Base-by-base conservation (phyloP, 75 land plant species). In the Cupressus sempervirens region DNA sequence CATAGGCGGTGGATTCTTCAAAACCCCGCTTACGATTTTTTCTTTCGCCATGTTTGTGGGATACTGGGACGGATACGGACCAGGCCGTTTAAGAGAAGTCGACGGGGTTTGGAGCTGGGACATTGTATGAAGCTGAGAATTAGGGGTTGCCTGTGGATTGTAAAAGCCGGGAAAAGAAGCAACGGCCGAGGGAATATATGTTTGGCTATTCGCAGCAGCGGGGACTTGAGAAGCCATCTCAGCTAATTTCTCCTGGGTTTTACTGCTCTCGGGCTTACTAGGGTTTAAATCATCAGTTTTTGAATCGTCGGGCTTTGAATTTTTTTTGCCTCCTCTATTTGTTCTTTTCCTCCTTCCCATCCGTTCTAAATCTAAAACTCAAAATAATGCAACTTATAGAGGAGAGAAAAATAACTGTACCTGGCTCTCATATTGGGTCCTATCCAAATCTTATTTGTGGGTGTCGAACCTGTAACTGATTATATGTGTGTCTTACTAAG, bases 111-210 rank as follows among this genome's bases (percentile, higher is more conserved):
- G 77, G 6, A 18, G 1, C 10, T 35, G 35, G 0, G 88, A 48
- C 1, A 52, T 83, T 26, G 86, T 79, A 83, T 88, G 83, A 18
- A 76, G 52, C 88, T 79, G 88, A 65, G 88, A 84, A 18, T 1
- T 35, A 75, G 23, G 20, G 40, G 15, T 35, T 16, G 40, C 1
- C 20, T 38, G 34, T 36, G 23, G 43, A 38, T 36, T 62, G 7
- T 62, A 62, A n/a, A 62, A 23, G 23, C 26, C 67, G n/a, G 67
- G 43, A 16, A 36, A 18, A 1, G 15, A 20, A 16, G 15, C 79
- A 0, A 7, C 41, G 26, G 41, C 18, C 38, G 36, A 11, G 38
- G 76, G 36, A 34, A 62, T 6, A 23, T 62, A 23, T 62, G 67
- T 7, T 7, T 62, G n/a, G 7, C 4, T 62, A 23, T 3, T 62